These are phyloP conservation scores for Yamadazyma sp. DNA, from an alignment of 805 yeast species.

Conservation along the genomic window DNA sequence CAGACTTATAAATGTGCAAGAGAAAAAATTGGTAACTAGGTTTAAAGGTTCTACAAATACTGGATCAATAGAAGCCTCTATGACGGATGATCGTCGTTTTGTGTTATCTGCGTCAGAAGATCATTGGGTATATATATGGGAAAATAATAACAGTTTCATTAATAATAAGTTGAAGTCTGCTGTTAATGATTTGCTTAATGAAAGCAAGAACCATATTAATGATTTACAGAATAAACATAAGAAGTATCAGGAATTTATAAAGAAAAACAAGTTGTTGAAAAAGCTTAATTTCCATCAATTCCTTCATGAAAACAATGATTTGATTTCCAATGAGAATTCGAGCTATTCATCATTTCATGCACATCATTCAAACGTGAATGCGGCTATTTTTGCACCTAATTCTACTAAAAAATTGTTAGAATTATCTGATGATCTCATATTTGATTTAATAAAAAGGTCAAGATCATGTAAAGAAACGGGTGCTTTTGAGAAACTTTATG, in stretches of 20 bases:
- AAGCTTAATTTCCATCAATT: constrained; percentile 24
- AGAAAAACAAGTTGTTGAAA: constrained; percentile 26
- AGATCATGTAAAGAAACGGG: constrained; percentile 9
- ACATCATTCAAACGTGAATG: constrained; percentile 69
- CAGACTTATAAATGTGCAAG: constrained; percentile 57
- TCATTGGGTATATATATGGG: constrained; percentile 85
- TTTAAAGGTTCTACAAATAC: constrained; percentile 73
- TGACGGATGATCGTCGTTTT: constrained; percentile 54
- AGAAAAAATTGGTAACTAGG: constrained; percentile 56
- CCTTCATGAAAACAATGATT: constrained; percentile 22
- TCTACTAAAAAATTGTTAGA: constrained; percentile 62
- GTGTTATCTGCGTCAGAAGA: constrained; percentile 84
- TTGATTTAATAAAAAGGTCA: constrained; percentile 47
- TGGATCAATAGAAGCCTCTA: constrained; percentile 65
- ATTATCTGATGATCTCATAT: constrained; percentile 75
- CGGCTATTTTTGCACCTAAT: constrained; percentile 75
- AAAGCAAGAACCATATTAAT: constrained; percentile 30
- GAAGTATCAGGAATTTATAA: constrained; percentile 25
- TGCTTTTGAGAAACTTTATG: not conserved
- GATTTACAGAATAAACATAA: constrained; percentile 29
- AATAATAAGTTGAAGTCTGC: constrained; percentile 36
- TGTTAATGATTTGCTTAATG: constrained; percentile 31
- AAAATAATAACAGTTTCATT: constrained; percentile 39
- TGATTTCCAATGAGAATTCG: constrained; percentile 48
- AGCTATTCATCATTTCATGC: constrained; percentile 74